Evolutionary conservation across 1,139 yeast genomes (phyloP).

Genomic region (Zygotorulaspora mrakii): DNA sequence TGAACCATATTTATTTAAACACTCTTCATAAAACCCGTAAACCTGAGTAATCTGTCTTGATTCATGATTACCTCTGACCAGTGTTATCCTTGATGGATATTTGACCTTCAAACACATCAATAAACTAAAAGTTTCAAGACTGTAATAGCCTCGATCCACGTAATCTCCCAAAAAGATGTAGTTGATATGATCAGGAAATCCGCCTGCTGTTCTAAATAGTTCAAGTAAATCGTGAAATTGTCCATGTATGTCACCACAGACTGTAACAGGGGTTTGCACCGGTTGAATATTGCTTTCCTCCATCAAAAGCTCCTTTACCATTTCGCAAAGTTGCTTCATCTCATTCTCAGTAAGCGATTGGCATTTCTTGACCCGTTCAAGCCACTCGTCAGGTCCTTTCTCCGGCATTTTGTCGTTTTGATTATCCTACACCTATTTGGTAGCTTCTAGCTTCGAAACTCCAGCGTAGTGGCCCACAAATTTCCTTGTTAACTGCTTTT

Average conservation of each 20-base stretch:
- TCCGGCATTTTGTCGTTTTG: conserved; percentile 50
- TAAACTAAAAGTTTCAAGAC: conserved; percentile 86
- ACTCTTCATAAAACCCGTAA: conserved; percentile 89
- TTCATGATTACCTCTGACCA: conserved; percentile 93
- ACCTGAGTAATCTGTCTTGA: conserved; percentile 94
- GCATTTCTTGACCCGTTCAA: conserved; percentile 88
- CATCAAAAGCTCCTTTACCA: conserved; percentile 84
- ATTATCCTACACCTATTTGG: conserved; percentile 1
- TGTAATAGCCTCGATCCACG: conserved; percentile 94
- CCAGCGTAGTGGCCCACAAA: not conserved
- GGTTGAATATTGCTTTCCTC: conserved; percentile 96
- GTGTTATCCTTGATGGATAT: conserved; percentile 79
- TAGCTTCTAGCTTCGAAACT: not conserved
- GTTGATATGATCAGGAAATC: conserved; percentile 75
- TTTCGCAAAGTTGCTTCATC: conserved; percentile 94
- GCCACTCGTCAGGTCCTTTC: conserved; percentile 94
- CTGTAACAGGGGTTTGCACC: conserved; percentile 95
- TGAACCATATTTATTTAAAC: conserved; percentile 85
- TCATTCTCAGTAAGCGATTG: conserved; percentile 85
- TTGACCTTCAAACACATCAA: conserved; percentile 86
- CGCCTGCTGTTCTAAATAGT: conserved; percentile 88
- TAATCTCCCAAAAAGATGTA: conserved; percentile 90
- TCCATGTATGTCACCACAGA: conserved; percentile 98
- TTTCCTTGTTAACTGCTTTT: not conserved
- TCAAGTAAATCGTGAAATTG: conserved; percentile 94